Percentiles rank a stretch among this genome's conserved stretches.
Evolutionary conservation across 192 early-diverging fungal species (phyloP).

Genomic region (Backusella luteola): DNA sequence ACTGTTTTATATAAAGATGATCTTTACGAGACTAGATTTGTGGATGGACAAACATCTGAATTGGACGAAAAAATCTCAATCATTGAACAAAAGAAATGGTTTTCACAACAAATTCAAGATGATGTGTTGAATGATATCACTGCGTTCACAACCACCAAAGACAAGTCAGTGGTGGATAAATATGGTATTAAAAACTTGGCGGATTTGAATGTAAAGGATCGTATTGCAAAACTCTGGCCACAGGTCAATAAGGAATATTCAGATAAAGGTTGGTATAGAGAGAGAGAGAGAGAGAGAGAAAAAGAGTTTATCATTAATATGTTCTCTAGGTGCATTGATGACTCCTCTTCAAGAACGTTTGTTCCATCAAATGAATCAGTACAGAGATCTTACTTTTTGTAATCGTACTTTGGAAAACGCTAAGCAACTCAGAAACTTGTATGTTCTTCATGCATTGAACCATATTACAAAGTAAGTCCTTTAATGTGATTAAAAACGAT

Average conservation of each 20-base stretch:
- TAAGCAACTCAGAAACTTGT: constrained; percentile 66
- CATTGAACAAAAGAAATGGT: constrained; percentile 45
- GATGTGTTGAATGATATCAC: constrained; percentile 32
- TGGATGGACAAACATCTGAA: constrained; percentile 24
- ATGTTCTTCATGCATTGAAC: constrained; percentile 86
- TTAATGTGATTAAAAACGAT: no score
- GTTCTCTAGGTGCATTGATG: constrained; percentile 21
- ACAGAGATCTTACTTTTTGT: constrained; percentile 76
- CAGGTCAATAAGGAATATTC: constrained; percentile 18
- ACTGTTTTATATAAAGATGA: background rate
- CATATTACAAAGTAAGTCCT: constrained; percentile 75
- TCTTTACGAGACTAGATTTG: constrained; percentile 40
- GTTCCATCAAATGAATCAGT: constrained; percentile 65
- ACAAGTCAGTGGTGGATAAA: background rate
- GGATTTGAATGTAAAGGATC: constrained; percentile 29
- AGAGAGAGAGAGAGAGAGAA: no score
- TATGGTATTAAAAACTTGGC: constrained; percentile 21
- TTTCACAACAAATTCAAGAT: constrained; percentile 24
- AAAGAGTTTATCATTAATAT: background rate
- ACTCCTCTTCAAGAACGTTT: constrained; percentile 59
- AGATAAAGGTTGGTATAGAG: constrained; percentile 2
- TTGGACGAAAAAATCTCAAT: constrained; percentile 32
- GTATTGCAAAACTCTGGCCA: constrained; percentile 22
- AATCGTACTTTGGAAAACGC: constrained; percentile 60
- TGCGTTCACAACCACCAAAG: background rate